These are phyloP conservation scores for Hypoxylon subgilvum DNA, from an alignment of 495 filamentous ascomycete genomes.

Conservation along the genomic window DNA sequence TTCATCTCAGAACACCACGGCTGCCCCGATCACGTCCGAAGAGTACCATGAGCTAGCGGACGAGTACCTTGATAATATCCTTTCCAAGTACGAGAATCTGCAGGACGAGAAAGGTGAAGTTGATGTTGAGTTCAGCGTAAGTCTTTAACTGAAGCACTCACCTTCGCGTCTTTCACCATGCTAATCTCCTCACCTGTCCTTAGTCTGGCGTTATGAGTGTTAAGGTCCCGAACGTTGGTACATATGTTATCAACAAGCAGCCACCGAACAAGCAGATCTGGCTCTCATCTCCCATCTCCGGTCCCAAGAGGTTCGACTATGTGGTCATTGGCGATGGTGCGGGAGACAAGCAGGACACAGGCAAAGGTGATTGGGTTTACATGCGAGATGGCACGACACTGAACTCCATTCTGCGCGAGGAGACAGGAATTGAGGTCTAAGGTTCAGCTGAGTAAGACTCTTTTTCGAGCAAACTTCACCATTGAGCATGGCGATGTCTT, in stretches of 20 bases:
- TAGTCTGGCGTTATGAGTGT: constrained; percentile 87
- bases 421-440: constrained; percentile 64
- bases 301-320: constrained; percentile 92
- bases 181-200: constrained; percentile 10
- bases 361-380: constrained; percentile 80
- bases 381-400: constrained; percentile 78
- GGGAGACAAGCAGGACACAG: constrained; percentile 75
- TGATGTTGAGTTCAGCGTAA: constrained; percentile 68
- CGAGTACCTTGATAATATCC: constrained; percentile 61
- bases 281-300: constrained; percentile 89
- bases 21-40: constrained; percentile 44
- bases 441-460: not conserved
- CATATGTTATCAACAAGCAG: constrained; percentile 95
- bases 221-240: constrained; percentile 66
- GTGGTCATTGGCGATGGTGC: constrained; percentile 71
- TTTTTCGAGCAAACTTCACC: not conserved
- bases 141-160: constrained; percentile 32
- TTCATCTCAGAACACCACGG: constrained; percentile 16
- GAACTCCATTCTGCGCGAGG: constrained; percentile 69
- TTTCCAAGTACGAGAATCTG: constrained; percentile 69
- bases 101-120: constrained; percentile 67
- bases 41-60: constrained; percentile 59
- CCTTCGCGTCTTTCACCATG: not conserved
- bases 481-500: not conserved
- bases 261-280: constrained; percentile 97